phyloP scores from a whole-genome alignment of 257 asterid species.

The Schizonepeta tenuifolia region DNA sequence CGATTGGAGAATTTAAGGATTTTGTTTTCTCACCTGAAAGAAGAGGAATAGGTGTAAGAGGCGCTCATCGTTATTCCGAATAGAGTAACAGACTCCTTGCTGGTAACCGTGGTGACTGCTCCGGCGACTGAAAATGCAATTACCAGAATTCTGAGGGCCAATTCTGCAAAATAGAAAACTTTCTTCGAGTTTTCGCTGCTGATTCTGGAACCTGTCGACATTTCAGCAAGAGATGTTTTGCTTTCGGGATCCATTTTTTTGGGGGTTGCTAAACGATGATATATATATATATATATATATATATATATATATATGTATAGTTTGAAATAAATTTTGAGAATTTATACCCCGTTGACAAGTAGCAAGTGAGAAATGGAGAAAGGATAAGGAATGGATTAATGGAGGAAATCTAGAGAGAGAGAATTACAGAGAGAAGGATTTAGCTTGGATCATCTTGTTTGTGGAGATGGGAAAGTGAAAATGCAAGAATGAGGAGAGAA shows the following conservation, averaged over 20 bases:
- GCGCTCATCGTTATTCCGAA: constrained; percentile 44
- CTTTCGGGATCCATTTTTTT: constrained; percentile 33
- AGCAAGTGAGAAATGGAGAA: background rate
- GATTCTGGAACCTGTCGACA: background rate
- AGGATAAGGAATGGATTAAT: background rate
- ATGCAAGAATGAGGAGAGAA: background rate
- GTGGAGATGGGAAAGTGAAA: background rate
- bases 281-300: too few relatives aligned
- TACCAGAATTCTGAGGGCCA: constrained; percentile 39
- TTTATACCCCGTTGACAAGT: background rate
- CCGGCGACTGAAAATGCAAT: constrained; percentile 41
- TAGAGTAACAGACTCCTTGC: constrained; percentile 28
- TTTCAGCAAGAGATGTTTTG: background rate
- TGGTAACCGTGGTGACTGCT: constrained; percentile 33
- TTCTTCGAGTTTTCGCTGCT: background rate
- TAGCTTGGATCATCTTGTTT: background rate
- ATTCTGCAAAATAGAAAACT: constrained; percentile 29
- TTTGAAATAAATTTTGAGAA: background rate
- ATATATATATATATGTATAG: too few relatives aligned
- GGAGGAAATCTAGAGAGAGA: constrained; percentile 6
- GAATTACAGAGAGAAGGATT: background rate
- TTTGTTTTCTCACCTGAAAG: constrained; percentile 34
- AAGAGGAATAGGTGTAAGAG: constrained; percentile 39
- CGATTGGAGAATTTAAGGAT: too few relatives aligned
- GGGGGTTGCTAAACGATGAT: background rate